These are phyloP conservation scores for Colletotrichum sp. DNA, from an alignment of 2,329 filamentous ascomycete genomes.

Conservation along the genomic window DNA sequence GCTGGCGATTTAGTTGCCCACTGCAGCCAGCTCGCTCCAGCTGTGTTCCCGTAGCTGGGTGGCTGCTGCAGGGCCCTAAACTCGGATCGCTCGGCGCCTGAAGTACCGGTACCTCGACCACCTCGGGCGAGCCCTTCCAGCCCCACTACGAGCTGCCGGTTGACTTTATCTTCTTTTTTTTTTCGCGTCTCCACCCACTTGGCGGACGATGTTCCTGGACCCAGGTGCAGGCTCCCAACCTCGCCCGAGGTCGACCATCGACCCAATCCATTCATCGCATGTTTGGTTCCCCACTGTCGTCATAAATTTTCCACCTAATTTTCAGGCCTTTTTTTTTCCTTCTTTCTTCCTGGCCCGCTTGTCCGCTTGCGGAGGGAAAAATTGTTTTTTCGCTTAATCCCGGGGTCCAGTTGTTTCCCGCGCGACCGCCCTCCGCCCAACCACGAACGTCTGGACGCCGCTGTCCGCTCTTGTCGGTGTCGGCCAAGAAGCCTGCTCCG, in stretches of 20 bases:
- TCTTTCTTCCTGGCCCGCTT: neutral
- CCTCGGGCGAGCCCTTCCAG: neutral
- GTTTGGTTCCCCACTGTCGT: conserved; percentile 7
- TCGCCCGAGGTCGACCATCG: neutral
- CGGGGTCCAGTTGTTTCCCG: conserved; percentile 14
- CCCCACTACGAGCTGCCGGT: neutral
- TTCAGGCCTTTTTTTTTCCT: neutral
- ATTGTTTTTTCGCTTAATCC: neutral
- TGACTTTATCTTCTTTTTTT: neutral
- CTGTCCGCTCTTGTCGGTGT: neutral
- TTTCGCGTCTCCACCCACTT: neutral
- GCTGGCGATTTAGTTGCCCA: neutral
- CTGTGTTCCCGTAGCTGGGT: neutral
- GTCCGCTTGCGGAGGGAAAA: neutral
- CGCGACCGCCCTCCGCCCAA: conserved; percentile 2
- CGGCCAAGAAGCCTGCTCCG: conserved; percentile 4
- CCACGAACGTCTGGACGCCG: neutral
- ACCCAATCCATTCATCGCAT: neutral
- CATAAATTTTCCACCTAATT: neutral
- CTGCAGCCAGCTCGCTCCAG: neutral
- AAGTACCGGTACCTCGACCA: conserved; percentile 10
- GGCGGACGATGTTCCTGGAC: neutral
- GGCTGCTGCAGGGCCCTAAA: neutral
- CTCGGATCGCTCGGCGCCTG: neutral
- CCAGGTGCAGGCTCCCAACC: neutral